Evolutionary conservation across 1,284 basidiomycete genomes (phyloP).

Genomic region (Ceratobasidium sp.): DNA sequence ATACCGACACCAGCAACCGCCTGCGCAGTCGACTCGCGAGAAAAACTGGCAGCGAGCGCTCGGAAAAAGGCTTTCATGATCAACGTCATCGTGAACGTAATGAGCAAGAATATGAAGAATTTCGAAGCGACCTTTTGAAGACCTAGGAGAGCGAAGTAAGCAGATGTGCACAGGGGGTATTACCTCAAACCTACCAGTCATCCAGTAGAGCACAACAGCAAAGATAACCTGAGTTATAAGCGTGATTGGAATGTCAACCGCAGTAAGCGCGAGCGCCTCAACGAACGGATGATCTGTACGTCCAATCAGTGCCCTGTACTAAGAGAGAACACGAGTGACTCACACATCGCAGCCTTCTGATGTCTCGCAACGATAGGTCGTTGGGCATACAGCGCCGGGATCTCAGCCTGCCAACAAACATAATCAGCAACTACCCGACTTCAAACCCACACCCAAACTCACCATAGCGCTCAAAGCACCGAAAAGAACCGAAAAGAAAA

Average conservation of each 20-base stretch:
- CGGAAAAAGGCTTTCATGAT: constrained; percentile 73
- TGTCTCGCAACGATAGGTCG: constrained; percentile 76
- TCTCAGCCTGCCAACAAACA: constrained; percentile 66
- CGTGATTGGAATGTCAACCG: constrained; percentile 77
- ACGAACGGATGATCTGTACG: constrained; percentile 67
- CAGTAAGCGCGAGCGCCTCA: constrained; percentile 71
- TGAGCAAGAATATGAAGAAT: constrained; percentile 75
- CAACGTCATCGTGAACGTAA: constrained; percentile 65
- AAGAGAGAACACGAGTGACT: background rate
- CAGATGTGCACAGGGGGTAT: too few relatives aligned
- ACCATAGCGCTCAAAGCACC: constrained; percentile 59
- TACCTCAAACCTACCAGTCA: constrained; percentile 62
- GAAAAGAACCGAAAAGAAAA: constrained; percentile 59
- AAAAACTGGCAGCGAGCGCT: constrained; percentile 65
- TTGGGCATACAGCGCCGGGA: constrained; percentile 75
- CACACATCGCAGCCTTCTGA: constrained; percentile 65
- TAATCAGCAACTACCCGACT: background rate
- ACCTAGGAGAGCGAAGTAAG: background rate
- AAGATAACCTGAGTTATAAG: constrained; percentile 64
- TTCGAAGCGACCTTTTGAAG: constrained; percentile 56
- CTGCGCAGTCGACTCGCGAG: constrained; percentile 65
- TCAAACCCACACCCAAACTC: background rate
- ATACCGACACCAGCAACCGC: constrained; percentile 67
- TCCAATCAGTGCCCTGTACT: too few relatives aligned
- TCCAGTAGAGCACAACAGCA: constrained; percentile 70